Evolutionary conservation across 2,329 filamentous ascomycete species (phyloP), one percentile per base, ranked within the genome.

Genomic region (Apiospora sp.): DNA sequence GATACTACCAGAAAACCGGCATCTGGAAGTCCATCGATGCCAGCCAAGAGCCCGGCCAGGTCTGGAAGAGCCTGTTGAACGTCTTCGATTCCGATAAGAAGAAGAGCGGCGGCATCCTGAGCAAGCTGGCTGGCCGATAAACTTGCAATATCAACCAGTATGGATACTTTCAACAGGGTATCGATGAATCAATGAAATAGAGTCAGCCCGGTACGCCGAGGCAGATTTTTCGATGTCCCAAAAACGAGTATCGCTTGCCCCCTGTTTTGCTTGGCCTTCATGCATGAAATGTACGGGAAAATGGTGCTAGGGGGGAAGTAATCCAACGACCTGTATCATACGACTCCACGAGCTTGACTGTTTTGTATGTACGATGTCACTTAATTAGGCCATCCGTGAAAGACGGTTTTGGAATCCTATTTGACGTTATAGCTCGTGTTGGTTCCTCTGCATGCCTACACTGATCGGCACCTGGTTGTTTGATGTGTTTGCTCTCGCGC

Each of bases 21-120:
- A 98, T 99, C 88, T 99, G 96, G 96, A 93, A 92, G 84, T 93
- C 93, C 75, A 91, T 99, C 79, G 96, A 99, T 83, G 96, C 96
- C 76, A 97, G 94, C 87, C 95, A 99, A 88, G 92, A 98, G 86
- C 96, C 96, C 27, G 94, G 94, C 68, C 92, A 95, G 84, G 96
- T 99, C 75, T 99, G 96, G 96, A 95, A 94, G 88, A 94, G 92
- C 83, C 87, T 99, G 83, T 87, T 98, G 75, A 90, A 91, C 80
- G 92, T 98, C 79, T 96, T 99, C 81, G 90, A 92, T 72, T 88
- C 90, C 78, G 87, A 92, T 76, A 87, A 88, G 81, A 85, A 85
- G 78, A 87, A 85, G 80, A 75, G 74, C 74, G 78, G 82, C 73
- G 78, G 82, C 73, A 82, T 88, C 75, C 79, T 89, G 37, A 84